Base-by-base conservation (phyloP, 2,329 filamentous ascomycete genomes). In the Diplodia scrobiculata region DNA sequence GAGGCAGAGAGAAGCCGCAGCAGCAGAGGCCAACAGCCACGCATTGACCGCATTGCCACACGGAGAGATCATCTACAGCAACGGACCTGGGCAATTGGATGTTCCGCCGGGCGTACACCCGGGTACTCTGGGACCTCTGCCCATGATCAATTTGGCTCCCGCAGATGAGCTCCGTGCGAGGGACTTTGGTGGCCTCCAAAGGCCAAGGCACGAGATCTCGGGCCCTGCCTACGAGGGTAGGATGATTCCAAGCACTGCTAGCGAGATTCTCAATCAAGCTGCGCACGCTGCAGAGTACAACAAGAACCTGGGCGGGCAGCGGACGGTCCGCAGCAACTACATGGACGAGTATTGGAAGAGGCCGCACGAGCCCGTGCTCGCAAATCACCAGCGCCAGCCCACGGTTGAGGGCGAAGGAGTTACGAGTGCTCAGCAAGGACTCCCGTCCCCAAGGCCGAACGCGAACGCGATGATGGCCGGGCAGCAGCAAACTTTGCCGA, bases 221-320 rank as follows among this genome's bases (percentile, higher is more conserved):
- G 95, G 93, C 27, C 84, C 92, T 3, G 74, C 76, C 10, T 99
- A 97, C 79, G 89, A 94, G 77, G 95, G 98, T 75, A 86, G 92
- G 71, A 91, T 89, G 9, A 88, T 93, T 75, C 84, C 91, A 11
- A 91, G 89, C 69, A 86, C 89, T 34, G 84, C 91, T 32, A 83
- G 86, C 54, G 94, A 98, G 72, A 87, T 98, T 64, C 84, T 95
- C 70, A 89, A 90, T 53, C 92, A 97, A 77, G 91, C 92, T 32
- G 87, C 91, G 60, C 91, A 96, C 69, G 90, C 94, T 19, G 91
- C 92, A 67, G 94, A 98, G 71, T 96, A 90, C 80, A 98, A 94
- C 80, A 92, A 95, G 72, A 85, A 86, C 54, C 83, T 98, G 62
- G 92, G 90, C 73, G 86, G 90, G 71, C 90, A 93, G 76, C 89